Base-by-base conservation (phyloP, 805 yeast genomes). In the Metschnikowia baotianmanensis region DNA sequence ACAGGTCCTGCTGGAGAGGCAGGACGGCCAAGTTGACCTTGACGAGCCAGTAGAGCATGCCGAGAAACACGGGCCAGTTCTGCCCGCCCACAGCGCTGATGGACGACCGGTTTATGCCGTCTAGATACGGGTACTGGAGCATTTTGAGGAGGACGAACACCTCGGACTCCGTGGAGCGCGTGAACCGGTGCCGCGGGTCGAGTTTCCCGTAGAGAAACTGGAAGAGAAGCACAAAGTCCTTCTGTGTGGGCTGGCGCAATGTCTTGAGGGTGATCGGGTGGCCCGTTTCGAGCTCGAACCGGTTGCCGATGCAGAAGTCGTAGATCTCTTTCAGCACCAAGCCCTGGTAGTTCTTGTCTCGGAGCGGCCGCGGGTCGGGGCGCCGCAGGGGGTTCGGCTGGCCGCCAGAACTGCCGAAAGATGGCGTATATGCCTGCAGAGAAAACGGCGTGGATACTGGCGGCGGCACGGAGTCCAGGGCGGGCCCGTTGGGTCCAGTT, bases 61-160 rank as follows among this genome's bases (percentile, higher is more conserved):
- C 96, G 30, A 89, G 60, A 49, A 87, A 86, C 6, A 76, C 74
- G 10, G 86, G 88, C 96, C 96, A 89, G 50, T 80, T 81, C 35
- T 83, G 80, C 2, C 96, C 95, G 5, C 96, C 96, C 10, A 87
- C 96, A 0, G 96, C 96, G 27, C 89, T 79, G 27, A 89, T 82
- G 57, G 87, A 95, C 1, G 93, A 83, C 55, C 89, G 82, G 59
- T 83, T 86, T 29, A 90, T 80, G 0, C 86, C 69, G 29, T 85
- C 95, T 43, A 87, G 61, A 58, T 83, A 87, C 1, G 97, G 96
- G 53, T 89, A 89, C 35, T 77, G 77, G 45, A 88, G 59, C 26
- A 71, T 71, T 55, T 78, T 82, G 51, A 89, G 64, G 15, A 86
- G 63, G 15, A 76, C 72, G 46, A 81, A 83, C 3, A 88, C 84